phyloP scores from a whole-genome alignment of 768 basidiomycete genomes.

The Solioccasus polychromus region DNA sequence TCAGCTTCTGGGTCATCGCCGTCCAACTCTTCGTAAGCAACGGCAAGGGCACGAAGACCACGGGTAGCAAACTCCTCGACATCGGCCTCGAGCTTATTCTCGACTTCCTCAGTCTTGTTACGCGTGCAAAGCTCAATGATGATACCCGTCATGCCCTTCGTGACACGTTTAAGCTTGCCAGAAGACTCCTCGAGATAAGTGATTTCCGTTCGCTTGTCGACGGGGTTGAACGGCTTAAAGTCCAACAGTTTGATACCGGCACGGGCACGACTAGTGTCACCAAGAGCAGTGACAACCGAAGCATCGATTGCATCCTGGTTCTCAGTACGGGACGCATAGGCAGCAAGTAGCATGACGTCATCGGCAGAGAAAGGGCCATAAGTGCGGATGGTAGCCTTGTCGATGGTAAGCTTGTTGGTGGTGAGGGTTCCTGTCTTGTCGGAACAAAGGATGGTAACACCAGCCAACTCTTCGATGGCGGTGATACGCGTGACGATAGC shows the following conservation, averaged over 20 bases:
- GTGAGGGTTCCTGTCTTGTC: conserved; percentile 99
- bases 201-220: conserved; percentile 98
- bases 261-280: conserved; percentile 72
- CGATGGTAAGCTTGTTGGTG: conserved; percentile 99
- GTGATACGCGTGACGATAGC: conserved; percentile 99
- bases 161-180: conserved; percentile 97
- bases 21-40: conserved; percentile 91
- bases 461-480: conserved; percentile 96
- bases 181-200: conserved; percentile 92
- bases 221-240: conserved; percentile 99
- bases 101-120: conserved; percentile 93
- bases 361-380: conserved; percentile 88
- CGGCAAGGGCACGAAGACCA: conserved; percentile 94
- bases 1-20: conserved; percentile 79
- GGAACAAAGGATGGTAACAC: conserved; percentile 97
- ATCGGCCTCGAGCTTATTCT: conserved; percentile 88
- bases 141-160: conserved; percentile 99
- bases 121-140: conserved; percentile 96
- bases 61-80: conserved; percentile 95
- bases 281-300: conserved; percentile 79
- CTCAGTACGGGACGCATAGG: conserved; percentile 96
- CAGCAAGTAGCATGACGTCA: conserved; percentile 89
- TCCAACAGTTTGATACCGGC: conserved; percentile 94
- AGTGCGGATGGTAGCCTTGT: conserved; percentile 85
- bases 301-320: conserved; percentile 98